Evolutionary conservation across 2,329 filamentous ascomycete genomes (phyloP).

Genomic region (Scedosporium minutisporum): DNA sequence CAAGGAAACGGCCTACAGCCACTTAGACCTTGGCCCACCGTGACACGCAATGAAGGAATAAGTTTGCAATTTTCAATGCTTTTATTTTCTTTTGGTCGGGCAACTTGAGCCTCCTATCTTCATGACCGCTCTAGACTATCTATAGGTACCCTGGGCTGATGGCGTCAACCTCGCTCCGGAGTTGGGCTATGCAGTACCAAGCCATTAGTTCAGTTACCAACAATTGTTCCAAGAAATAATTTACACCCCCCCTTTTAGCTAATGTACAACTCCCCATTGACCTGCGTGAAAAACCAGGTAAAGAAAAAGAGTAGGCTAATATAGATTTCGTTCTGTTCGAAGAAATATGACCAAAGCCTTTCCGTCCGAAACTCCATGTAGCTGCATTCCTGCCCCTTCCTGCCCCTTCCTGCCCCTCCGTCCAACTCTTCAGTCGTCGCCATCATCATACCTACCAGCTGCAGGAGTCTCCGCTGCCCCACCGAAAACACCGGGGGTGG

Average conservation of each 20-base stretch:
- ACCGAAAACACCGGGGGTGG: slow-evolving; percentile 54
- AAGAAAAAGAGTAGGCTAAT: neutral
- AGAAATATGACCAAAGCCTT: neutral
- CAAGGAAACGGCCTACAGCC: too few relatives aligned
- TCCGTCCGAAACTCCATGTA: slow-evolving; percentile 3
- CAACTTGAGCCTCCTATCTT: too few relatives aligned
- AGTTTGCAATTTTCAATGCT: too few relatives aligned
- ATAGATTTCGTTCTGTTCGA: neutral
- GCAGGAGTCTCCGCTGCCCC: slow-evolving; percentile 51
- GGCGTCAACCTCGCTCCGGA: neutral
- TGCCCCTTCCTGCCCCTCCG: neutral
- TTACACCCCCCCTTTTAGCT: too few relatives aligned
- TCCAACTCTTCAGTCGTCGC: slow-evolving; percentile 32
- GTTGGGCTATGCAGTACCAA: neutral
- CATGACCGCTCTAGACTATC: too few relatives aligned
- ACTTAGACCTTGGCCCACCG: too few relatives aligned
- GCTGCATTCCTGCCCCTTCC: neutral
- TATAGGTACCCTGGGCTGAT: too few relatives aligned
- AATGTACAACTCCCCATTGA: too few relatives aligned
- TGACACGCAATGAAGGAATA: too few relatives aligned
- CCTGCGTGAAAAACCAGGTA: too few relatives aligned
- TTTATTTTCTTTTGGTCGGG: too few relatives aligned
- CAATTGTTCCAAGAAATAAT: neutral
- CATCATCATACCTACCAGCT: slow-evolving; percentile 46
- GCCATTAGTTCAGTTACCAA: neutral